Percentiles rank a stretch among this genome's conserved stretches.
Evolutionary conservation across 2,329 filamentous ascomycete genomes (phyloP).

Genomic region (Rutstroemia sp.): DNA sequence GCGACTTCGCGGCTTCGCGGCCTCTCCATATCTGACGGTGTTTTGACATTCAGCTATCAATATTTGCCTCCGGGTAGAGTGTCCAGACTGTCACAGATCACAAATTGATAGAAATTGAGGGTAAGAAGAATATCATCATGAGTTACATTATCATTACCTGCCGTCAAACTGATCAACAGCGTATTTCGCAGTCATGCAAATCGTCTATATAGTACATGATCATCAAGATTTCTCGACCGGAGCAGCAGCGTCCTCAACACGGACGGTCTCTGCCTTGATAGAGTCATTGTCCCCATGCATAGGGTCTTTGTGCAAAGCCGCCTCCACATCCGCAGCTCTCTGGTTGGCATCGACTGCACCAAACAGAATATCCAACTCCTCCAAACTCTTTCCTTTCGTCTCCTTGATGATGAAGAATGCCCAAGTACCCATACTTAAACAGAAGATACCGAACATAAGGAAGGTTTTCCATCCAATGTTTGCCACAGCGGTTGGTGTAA

Average conservation of each 20-base stretch:
- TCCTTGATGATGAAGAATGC: slow-evolving; percentile 54
- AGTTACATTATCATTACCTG: background rate
- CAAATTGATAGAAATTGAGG: background rate
- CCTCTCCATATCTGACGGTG: too few relatives aligned
- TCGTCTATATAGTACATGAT: background rate
- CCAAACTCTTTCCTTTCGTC: slow-evolving; percentile 60
- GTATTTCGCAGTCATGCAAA: background rate
- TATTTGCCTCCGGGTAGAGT: too few relatives aligned
- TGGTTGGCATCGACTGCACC: slow-evolving; percentile 6
- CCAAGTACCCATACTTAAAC: slow-evolving; percentile 34
- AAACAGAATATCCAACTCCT: slow-evolving; percentile 40
- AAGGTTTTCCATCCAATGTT: slow-evolving; percentile 40
- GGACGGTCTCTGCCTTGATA: background rate
- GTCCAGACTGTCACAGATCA: background rate
- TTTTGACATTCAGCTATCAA: too few relatives aligned
- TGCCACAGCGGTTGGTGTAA: slow-evolving; percentile 42
- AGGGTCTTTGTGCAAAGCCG: slow-evolving; percentile 11
- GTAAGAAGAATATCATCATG: background rate
- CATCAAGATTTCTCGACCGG: background rate
- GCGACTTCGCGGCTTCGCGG: too few relatives aligned
- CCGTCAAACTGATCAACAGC: background rate
- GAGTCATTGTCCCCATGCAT: slow-evolving; percentile 1
- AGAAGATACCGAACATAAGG: slow-evolving; percentile 39
- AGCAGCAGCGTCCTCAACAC: background rate
- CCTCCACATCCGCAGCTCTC: slow-evolving; percentile 11